A percentile compares a stretch with the other conserved stretches of the same genome.
Conservation (phyloP, 2,329 filamentous ascomycete species). For the Curvularia lunata region DNA sequence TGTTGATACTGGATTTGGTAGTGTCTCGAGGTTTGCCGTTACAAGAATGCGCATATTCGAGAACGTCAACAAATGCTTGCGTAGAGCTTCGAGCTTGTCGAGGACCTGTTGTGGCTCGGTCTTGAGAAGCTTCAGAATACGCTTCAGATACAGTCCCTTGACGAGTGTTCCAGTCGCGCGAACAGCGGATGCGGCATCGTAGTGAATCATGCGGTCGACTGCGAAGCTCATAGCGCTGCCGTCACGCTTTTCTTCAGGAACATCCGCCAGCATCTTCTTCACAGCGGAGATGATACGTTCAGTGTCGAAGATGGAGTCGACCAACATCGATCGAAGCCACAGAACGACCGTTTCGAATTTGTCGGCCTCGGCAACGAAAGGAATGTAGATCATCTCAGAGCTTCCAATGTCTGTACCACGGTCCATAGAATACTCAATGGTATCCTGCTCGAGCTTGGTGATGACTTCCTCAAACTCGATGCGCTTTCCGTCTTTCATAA, state of each 20-base stretch:
- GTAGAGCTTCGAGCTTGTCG: constrained; percentile 76
- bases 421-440: constrained; percentile 79
- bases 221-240: constrained; percentile 70
- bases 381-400: constrained; percentile 79
- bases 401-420: constrained; percentile 74
- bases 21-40: constrained; percentile 77
- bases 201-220: constrained; percentile 78
- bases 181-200: constrained; percentile 75
- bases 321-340: constrained; percentile 87
- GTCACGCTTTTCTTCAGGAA: constrained; percentile 89
- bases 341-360: constrained; percentile 83
- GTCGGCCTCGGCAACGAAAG: constrained; percentile 84
- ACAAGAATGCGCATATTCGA: constrained; percentile 87
- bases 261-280: constrained; percentile 84
- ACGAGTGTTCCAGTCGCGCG: constrained; percentile 83
- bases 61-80: constrained; percentile 77
- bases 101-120: constrained; percentile 78
- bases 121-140: constrained; percentile 79
- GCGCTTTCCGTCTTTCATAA: constrained; percentile 74
- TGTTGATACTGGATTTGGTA: constrained; percentile 75
- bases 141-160: constrained; percentile 84
- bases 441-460: constrained; percentile 87
- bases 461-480: constrained; percentile 93
- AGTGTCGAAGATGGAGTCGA: constrained; percentile 85
- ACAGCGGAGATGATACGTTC: constrained; percentile 67